Evolutionary conservation across 441 rosid species (phyloP), one percentile per base, ranked within the genome.

Genomic region (Gossypium aridum): DNA sequence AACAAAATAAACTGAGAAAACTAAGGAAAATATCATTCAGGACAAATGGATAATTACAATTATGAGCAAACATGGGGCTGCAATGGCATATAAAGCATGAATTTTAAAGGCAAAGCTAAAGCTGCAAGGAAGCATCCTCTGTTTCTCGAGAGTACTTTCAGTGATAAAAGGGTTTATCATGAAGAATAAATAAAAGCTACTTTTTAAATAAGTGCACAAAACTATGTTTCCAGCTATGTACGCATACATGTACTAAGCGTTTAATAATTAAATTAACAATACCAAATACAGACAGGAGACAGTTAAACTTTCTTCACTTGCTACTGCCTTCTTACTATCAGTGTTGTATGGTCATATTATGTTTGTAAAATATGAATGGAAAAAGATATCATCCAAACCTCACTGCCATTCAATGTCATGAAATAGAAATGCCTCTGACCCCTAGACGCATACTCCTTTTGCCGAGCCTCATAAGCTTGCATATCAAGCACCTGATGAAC

Each of bases 361-460:
- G 28, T 17, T 13, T 49, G 22, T 19, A 62, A 75, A 19, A 49
- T 31, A 34, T 14, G 45, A 63, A 23, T 3, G 67, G 72, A 17
- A 57, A 39, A 68, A n/a, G n/a, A 28, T 49, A 59, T 72, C 8
- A 77, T 70, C 28, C 87, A 73, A 78, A 96, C 99, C 99, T 96
- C 99, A 74, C 94, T 92, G 80, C 97, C 97, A 81, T 92, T 88
- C 82, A 96, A 84, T 19, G 99, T 93, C 99, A 96, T 96, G 86
- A 96, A 96, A 86, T 96, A 96, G 87, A 93, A 96, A 91, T 96
- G 99, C 86, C 90, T 96, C 82, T 96, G 98, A 80, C 97, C 91
- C 85, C 80, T 88, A 45, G 86, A 85, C 68, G 98, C 99, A 88
- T 96, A 96, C 75, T 96, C 91, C 81, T 83, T 91, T 77, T 90